Evolutionary conservation across 495 filamentous ascomycete species (phyloP).

Genomic region (Bryoglossum gracile): DNA sequence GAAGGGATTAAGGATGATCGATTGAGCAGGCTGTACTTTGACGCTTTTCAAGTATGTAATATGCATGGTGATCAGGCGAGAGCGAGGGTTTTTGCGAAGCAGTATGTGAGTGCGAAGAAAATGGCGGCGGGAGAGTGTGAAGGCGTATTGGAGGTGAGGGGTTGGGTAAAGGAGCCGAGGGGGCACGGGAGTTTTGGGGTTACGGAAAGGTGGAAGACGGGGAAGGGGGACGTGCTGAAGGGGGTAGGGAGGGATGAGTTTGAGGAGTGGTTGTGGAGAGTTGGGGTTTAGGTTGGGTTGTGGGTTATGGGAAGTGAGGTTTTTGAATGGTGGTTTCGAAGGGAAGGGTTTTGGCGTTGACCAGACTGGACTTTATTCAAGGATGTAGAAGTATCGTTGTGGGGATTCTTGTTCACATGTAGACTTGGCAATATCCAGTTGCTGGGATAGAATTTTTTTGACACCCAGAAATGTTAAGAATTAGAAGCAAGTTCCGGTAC

Average conservation of each 20-base stretch:
- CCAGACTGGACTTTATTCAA: no score
- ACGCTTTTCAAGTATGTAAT: constrained; percentile 38
- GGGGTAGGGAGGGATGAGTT: constrained; percentile 30
- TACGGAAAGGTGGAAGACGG: constrained; percentile 32
- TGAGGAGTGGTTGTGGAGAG: constrained; percentile 40
- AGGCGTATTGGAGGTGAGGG: constrained; percentile 25
- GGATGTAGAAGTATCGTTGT: no score
- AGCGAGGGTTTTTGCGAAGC: constrained; percentile 38
- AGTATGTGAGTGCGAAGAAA: constrained; percentile 28
- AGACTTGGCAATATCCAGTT: no score
- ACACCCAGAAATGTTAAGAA: no score
- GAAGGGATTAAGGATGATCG: constrained; percentile 28
- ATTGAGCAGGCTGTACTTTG: constrained; percentile 33
- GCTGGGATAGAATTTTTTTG: not conserved
- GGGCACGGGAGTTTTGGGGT: constrained; percentile 29
- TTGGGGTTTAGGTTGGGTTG: constrained; percentile 12
- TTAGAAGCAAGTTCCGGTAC: no score
- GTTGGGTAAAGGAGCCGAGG: constrained; percentile 30
- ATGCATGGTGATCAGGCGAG: constrained; percentile 38
- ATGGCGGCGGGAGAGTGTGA: constrained; percentile 32
- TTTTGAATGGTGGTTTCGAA: no score
- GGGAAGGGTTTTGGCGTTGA: no score
- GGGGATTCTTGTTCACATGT: no score
- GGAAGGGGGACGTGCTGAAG: constrained; percentile 24
- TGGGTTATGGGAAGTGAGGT: no score